phyloP scores from a whole-genome alignment of 441 rosid genomes.

The Arabidopsis lyrata region DNA sequence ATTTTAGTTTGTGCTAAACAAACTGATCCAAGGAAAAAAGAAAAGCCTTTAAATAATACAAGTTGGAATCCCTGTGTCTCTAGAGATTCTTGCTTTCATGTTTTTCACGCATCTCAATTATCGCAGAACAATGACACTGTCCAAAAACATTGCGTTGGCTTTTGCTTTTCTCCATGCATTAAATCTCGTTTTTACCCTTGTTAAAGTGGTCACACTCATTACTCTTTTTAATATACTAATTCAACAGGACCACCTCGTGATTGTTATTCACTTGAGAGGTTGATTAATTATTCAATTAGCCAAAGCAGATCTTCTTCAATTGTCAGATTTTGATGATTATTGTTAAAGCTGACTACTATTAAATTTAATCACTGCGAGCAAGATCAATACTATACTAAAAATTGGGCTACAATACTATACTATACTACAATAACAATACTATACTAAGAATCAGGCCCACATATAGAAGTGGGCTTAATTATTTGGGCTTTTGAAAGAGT shows the following conservation, averaged over 20 bases:
- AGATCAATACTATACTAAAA: slow-evolving; percentile 1
- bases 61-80: slow-evolving; percentile 15
- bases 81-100: slow-evolving; percentile 35
- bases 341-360: slow-evolving; percentile 32
- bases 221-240: slow-evolving; percentile 37
- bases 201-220: slow-evolving; percentile 36
- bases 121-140: slow-evolving; percentile 28
- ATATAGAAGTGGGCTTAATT: neutral
- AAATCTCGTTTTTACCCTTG: slow-evolving; percentile 34
- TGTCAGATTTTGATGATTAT: slow-evolving; percentile 36
- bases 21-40: slow-evolving; percentile 22
- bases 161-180: slow-evolving; percentile 47
- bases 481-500: neutral
- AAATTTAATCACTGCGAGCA: neutral
- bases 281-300: slow-evolving; percentile 23
- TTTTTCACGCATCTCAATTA: slow-evolving; percentile 38
- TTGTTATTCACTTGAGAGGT: slow-evolving; percentile 10
- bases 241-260: slow-evolving; percentile 39
- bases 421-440: neutral
- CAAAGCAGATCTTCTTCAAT: slow-evolving; percentile 41
- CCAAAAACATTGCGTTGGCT: slow-evolving; percentile 28
- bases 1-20: slow-evolving; percentile 37
- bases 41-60: slow-evolving; percentile 20
- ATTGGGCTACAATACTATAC: neutral
- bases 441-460: neutral